Conservation (phyloP, 768 basidiomycete species). For the Suillus variegatus region DNA sequence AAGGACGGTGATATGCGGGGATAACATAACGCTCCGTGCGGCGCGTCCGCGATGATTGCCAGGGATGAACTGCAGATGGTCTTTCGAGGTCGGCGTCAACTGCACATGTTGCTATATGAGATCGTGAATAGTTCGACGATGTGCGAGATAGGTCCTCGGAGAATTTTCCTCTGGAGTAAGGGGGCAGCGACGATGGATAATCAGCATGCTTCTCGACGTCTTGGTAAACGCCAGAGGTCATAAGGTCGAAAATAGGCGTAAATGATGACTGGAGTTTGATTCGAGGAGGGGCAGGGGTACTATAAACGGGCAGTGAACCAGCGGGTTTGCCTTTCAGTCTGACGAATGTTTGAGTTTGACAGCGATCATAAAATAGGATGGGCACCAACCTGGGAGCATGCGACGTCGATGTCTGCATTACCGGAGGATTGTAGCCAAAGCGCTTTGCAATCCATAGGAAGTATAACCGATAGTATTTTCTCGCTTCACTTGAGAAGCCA, state of each 20-base stretch:
- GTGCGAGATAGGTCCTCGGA: too few species aligned
- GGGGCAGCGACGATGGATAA: too few species aligned
- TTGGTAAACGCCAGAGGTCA: not conserved
- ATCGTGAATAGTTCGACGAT: not conserved
- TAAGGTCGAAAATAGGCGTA: not conserved
- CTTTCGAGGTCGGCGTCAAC: not conserved
- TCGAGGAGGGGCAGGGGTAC: not conserved
- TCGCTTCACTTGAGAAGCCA: constrained; percentile 63
- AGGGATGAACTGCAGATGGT: not conserved
- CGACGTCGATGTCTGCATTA: not conserved
- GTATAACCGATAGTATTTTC: constrained; percentile 45
- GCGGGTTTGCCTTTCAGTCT: not conserved
- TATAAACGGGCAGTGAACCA: not conserved
- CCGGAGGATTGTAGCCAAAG: not conserved
- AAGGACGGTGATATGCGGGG: not conserved
- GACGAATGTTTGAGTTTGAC: not conserved
- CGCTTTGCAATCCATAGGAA: not conserved
- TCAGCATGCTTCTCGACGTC: not conserved
- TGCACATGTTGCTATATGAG: not conserved
- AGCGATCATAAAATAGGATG: not conserved
- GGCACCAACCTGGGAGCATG: not conserved
- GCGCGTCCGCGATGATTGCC: not conserved
- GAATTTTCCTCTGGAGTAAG: too few species aligned
- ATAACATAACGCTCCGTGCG: not conserved
- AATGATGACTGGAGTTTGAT: not conserved